A percentile compares a stretch with the other conserved stretches of the same genome.
Evolutionary conservation across 1,284 basidiomycete species (phyloP).

Genomic region (Phellinidium pouzarii): DNA sequence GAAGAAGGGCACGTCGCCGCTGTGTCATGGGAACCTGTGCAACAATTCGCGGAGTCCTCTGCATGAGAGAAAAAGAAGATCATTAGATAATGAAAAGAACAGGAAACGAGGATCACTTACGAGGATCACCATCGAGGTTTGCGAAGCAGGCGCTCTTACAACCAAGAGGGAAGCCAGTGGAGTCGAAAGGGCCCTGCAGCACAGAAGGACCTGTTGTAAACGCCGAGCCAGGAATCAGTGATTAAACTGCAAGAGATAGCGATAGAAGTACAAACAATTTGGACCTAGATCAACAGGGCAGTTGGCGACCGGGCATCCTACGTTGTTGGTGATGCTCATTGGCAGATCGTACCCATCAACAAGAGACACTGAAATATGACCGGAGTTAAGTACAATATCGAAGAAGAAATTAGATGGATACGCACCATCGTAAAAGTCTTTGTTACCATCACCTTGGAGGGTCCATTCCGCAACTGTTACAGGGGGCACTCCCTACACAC

Average conservation of each 20-base stretch:
- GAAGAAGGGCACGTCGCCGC: conserved; percentile 43
- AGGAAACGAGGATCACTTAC: conserved; percentile 23
- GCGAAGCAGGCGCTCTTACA: conserved; percentile 55
- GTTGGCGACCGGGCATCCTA: conserved; percentile 41
- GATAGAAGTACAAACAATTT: conserved; percentile 29
- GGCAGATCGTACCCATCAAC: conserved; percentile 60
- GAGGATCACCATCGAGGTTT: conserved; percentile 40
- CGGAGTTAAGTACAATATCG: conserved; percentile 24
- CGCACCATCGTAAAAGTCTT: conserved; percentile 44
- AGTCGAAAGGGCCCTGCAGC: conserved; percentile 47
- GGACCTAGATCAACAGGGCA: conserved; percentile 51
- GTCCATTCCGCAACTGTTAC: conserved; percentile 57
- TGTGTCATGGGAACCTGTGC: conserved; percentile 43
- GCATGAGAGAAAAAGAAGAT: conserved; percentile 8
- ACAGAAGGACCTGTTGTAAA: conserved; percentile 37
- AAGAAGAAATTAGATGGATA: conserved; percentile 10
- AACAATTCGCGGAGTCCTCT: conserved; percentile 42
- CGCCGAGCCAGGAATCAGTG: background rate
- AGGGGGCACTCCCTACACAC: conserved; percentile 46
- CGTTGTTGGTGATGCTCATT: conserved; percentile 44
- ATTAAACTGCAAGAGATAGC: background rate
- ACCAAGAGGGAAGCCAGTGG: conserved; percentile 44
- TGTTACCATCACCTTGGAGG: conserved; percentile 31
- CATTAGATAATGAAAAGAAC: background rate
- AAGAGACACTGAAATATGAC: conserved; percentile 34